Evolutionary conservation across 495 filamentous ascomycete species (phyloP), one percentile per base, ranked within the genome.

Genomic region (Trichocladium uniseriatum): DNA sequence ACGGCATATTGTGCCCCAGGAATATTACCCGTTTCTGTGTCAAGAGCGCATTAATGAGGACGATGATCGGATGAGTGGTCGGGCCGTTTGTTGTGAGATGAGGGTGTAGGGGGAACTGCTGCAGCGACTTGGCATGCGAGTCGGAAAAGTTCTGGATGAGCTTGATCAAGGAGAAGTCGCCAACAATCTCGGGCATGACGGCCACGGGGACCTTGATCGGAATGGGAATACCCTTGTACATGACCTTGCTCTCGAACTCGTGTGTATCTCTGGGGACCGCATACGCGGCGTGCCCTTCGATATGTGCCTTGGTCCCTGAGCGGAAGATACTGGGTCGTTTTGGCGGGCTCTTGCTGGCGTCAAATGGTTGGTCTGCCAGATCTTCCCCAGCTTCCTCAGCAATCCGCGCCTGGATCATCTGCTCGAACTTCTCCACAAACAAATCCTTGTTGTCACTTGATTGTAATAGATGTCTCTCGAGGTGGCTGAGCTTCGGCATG

Each of bases 11-110:
- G 64, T 99, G 87, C 18, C 92, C 92, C 29, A 97, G 76, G 67
- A 99, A 97, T 38, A 99, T 84, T 47, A 99, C 80, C 2, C 92
- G 82, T 66, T 99, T 99, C 60, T 99, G 90, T 2, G 92, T 99
- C 34, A 99, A 78, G 54, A 99, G 78, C 4, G 82, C 84, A 59
- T 89, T 89, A 53, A 81, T 73, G 15, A 89, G 70, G 41, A 88
- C 82, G 48, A 88, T 86, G 56, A 89, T 81, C 10, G 84, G 84
- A 58, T 88, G 85, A 2, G 84, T 89, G 36, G 71, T 77, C 10
- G 87, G 75, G 5, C 92, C 92, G 63, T 82, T 86, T 3, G 92
- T 97, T 3, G 92, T 99, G 21, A 99, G 77, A 66, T 99, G 92
- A 2, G 91, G 76, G 62, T 99, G 92, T 28, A 85, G 75, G 6